Base-by-base conservation (phyloP, 2,329 filamentous ascomycete genomes). In the Juglanconis sp. region DNA sequence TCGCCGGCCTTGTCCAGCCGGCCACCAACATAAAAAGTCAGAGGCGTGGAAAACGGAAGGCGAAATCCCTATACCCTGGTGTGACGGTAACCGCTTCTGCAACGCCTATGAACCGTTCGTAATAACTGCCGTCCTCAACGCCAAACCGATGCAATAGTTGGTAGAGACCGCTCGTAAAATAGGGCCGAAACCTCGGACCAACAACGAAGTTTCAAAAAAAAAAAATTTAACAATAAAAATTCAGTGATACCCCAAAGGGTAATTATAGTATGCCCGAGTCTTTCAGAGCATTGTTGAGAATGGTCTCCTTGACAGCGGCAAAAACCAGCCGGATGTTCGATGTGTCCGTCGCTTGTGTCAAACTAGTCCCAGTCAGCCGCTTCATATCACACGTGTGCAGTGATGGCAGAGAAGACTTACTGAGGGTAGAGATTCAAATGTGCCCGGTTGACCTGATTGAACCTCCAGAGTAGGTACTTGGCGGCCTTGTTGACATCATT, bases 321-420 rank as follows among this genome's bases (percentile, higher is more conserved):
- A 99, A 99, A 52, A 99, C 95, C 42, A 99, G 84, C 66, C 95
- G 91, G 70, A 99, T 97, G 72, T 99, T 99, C 56, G 93, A 97
- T 4, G 95, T 99, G 74, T 99, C 95, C 65, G 95, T 99, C 50
- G 95, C 95, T 89, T 99, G 95, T 38, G 95, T 99, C 64, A 99
- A 85, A 76, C 94, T 98, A 68, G 65, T 53, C 64, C 8, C 42
- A 7, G 69, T 69, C 64, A 71, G 69, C 57, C 40, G 5, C 13
- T 30, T 40, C 35, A 50, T 30, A 57, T 46, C 35, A 44, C 47
- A 6, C 38, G 51, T n/a, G 51, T 34, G 32, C 10, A 36, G 47
- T 36, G 35, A 32, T 17, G 11, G 35, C 5, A 6, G 40, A 15
- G 11, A 48, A 38, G 35, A 84, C 92, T 77, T 85, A 96, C 95